Evolutionary conservation across 768 basidiomycete genomes (phyloP).

Genomic region (Agrocybe chaxingu): DNA sequence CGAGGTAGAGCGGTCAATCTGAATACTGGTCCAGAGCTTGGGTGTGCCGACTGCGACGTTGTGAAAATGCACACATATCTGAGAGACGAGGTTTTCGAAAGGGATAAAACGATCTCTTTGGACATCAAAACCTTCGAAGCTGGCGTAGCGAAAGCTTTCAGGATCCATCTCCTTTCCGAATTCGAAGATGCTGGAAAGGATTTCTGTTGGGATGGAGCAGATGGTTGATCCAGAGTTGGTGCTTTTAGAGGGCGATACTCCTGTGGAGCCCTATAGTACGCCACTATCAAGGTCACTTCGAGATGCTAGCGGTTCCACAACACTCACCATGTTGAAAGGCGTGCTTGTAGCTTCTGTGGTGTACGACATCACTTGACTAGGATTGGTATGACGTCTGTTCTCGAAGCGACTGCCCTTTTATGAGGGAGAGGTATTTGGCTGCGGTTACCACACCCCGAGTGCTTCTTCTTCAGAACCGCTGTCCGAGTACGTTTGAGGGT

Average conservation of each 20-base stretch:
- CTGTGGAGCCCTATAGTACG: neutral
- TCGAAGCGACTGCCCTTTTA: too few species aligned
- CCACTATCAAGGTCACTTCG: neutral
- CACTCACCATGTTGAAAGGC: too few species aligned
- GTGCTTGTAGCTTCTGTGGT: too few species aligned
- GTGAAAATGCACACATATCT: constrained; percentile 37
- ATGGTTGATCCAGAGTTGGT: constrained; percentile 12
- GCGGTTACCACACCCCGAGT: too few species aligned
- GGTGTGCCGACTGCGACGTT: constrained; percentile 33
- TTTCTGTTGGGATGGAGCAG: constrained; percentile 26
- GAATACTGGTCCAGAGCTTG: constrained; percentile 38
- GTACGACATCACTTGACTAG: too few species aligned
- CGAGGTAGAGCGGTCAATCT: constrained; percentile 18
- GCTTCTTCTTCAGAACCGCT: too few species aligned
- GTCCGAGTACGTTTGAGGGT: too few species aligned
- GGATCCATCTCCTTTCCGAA: constrained; percentile 21
- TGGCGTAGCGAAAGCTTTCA: constrained; percentile 9
- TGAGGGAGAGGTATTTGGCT: too few species aligned
- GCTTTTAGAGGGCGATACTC: neutral
- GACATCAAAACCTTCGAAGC: neutral
- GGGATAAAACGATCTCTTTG: constrained; percentile 5
- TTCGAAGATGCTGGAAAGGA: constrained; percentile 30
- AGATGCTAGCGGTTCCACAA: too few species aligned
- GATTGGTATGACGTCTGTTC: too few species aligned
- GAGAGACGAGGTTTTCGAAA: constrained; percentile 37